Evolutionary conservation across 2,329 filamentous ascomycete species (phyloP).

Genomic region (Penicillium sp.): DNA sequence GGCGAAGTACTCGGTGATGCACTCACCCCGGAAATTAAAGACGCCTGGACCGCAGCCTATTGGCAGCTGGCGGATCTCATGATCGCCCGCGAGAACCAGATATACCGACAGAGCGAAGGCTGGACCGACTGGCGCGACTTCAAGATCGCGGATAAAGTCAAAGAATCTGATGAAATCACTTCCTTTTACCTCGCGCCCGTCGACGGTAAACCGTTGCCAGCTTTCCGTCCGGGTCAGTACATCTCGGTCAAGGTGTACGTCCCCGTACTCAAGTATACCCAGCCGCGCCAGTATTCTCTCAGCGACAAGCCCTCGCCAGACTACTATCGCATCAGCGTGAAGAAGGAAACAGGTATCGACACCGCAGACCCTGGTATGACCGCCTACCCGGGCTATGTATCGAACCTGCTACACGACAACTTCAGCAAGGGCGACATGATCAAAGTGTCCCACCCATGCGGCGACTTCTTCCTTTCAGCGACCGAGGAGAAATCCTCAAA

Average conservation of each 20-base stretch:
- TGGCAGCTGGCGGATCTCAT: constrained; percentile 69
- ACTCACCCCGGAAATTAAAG: constrained; percentile 60
- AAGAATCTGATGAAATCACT: constrained; percentile 63
- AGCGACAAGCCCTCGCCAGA: constrained; percentile 59
- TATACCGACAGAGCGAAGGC: constrained; percentile 58
- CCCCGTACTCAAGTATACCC: constrained; percentile 56
- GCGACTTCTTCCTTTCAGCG: constrained; percentile 53
- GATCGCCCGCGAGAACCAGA: constrained; percentile 59
- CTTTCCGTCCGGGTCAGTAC: constrained; percentile 68
- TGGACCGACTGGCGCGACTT: constrained; percentile 68
- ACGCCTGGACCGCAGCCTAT: constrained; percentile 69
- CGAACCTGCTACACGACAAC: constrained; percentile 63
- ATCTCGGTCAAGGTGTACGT: constrained; percentile 60
- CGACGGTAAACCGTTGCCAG: constrained; percentile 57
- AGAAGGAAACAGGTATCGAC: constrained; percentile 58
- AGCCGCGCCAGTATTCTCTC: constrained; percentile 69
- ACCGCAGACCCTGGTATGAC: constrained; percentile 43
- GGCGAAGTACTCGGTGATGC: constrained; percentile 61
- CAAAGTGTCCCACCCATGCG: constrained; percentile 62
- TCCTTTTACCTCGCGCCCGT: constrained; percentile 66
- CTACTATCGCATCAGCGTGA: constrained; percentile 67
- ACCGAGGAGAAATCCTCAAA: constrained; percentile 31
- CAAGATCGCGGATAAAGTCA: constrained; percentile 59
- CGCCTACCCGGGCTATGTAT: constrained; percentile 60
- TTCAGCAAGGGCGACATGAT: constrained; percentile 59